Evolutionary conservation across 768 basidiomycete genomes (phyloP).

Genomic region (Hortiboletus flavorubellus): DNA sequence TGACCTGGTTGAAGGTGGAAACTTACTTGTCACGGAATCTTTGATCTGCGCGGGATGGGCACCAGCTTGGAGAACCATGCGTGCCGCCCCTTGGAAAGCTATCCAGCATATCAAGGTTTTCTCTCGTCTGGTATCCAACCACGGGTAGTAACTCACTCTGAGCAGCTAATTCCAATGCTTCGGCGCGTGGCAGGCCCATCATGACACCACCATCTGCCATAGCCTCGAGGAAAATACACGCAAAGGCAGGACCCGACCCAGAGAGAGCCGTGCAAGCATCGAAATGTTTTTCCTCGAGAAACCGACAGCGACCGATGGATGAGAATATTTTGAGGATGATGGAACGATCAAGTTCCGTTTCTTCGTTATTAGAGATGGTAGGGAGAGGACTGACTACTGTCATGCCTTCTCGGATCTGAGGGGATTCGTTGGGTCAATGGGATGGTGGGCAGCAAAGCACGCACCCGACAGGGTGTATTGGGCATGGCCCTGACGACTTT

Average conservation of each 20-base stretch:
- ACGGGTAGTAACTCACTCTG: conserved; percentile 62
- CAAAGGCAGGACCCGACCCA: conserved; percentile 96
- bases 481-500: conserved; percentile 96
- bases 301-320: conserved; percentile 92
- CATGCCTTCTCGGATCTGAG: conserved; percentile 98
- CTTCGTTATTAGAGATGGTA: conserved; percentile 34
- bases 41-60: conserved; percentile 95
- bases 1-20: background rate
- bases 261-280: conserved; percentile 97
- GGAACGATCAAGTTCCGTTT: conserved; percentile 55
- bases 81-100: conserved; percentile 95
- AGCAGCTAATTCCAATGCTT: conserved; percentile 91
- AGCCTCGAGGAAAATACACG: conserved; percentile 93
- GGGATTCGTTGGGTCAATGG: background rate
- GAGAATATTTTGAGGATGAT: conserved; percentile 94
- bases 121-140: background rate
- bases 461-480: conserved; percentile 93
- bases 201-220: conserved; percentile 99
- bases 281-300: conserved; percentile 98
- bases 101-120: conserved; percentile 2
- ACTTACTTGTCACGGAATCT: conserved; percentile 93
- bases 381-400: conserved; percentile 83
- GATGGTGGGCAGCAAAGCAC: conserved; percentile 14
- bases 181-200: conserved; percentile 96
- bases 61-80: conserved; percentile 89